Evolutionary conservation across 2,329 filamentous ascomycete species (phyloP), one percentile per base, ranked within the genome.

Genomic region (Plectosphaerella cucumerina): DNA sequence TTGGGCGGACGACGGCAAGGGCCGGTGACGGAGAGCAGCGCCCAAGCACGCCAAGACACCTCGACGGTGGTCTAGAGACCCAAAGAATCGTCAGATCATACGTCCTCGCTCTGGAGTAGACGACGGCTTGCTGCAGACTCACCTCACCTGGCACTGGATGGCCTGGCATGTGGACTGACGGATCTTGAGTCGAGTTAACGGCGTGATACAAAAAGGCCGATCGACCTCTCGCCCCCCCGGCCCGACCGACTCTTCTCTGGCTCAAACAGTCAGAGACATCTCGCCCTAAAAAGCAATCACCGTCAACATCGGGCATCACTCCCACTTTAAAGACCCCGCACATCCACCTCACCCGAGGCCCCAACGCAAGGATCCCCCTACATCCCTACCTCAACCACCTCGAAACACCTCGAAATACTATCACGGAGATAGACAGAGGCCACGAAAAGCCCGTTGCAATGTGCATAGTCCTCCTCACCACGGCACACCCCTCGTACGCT

Each of bases 391-490:
- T 42, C 39, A 42, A 44, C 21, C 22, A 46, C 8, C 26, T 31
- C 12, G 8, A 18, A 15, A 47, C 31, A 47, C 17, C 39, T 20
- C 17, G n/a, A 42, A 17, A 11, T n/a, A n/a, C n/a, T n/a, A n/a
- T 18, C 15, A 18, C 5, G 21, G 22, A 26, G 20, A 45, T 10
- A 31, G 26, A n/a, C n/a, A n/a, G n/a, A n/a, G n/a, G n/a, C n/a
- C n/a, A n/a, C 22, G 9, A 9, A n/a, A 18, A 10, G 43, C 10
- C 26, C 54, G 26, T 31, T 31, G 66, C 47, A 51, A 92, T 92
- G 88, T 92, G 89, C 65, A 91, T 92, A 70, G 85, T 84, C 46
- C 74, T 92, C 44, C 73, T 90, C 52, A 89, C 87, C 22, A 92
- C 87, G 17, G 78, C 85, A 44, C 88, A 92, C 63, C 88, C 89